These are phyloP conservation scores for Mortierella alpina DNA, from an alignment of 192 early-diverging fungal genomes.

Conservation along the genomic window DNA sequence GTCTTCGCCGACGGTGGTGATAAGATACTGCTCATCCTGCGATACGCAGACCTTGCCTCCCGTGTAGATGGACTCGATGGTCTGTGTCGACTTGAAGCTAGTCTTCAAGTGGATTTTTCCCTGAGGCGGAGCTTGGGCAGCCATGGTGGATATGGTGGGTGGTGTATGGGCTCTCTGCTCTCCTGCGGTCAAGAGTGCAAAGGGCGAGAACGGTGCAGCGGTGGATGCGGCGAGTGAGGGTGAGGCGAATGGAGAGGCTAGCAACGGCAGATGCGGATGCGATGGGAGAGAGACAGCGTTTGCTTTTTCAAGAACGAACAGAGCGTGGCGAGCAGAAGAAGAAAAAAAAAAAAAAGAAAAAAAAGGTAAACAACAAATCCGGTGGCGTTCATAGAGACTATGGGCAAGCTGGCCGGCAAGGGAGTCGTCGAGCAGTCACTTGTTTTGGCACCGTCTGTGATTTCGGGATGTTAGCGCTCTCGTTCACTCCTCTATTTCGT, in stretches of 20 bases:
- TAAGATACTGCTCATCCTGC: slow-evolving; percentile 73
- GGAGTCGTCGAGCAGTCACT: neutral
- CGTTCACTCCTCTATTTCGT: neutral
- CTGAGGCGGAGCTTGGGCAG: slow-evolving; percentile 52
- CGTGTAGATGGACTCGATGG: slow-evolving; percentile 91
- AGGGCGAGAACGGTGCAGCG: neutral
- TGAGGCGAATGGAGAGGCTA: neutral
- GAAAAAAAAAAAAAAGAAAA: slow-evolving; percentile 16
- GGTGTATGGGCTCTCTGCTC: slow-evolving; percentile 2
- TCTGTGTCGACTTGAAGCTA: slow-evolving; percentile 80
- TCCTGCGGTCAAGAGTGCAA: neutral
- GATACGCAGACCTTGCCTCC: slow-evolving; percentile 85
- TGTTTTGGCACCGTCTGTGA: too few species aligned
- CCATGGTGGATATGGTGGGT: slow-evolving; percentile 28
- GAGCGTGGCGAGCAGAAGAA: neutral
- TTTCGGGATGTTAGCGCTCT: neutral
- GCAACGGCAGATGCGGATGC: neutral
- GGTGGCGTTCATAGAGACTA: neutral
- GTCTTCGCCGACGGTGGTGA: slow-evolving; percentile 86
- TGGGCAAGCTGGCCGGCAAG: too few species aligned
- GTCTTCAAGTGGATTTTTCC: slow-evolving; percentile 56
- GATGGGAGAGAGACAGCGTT: too few species aligned
- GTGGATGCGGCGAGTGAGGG: neutral
- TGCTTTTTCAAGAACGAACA: too few species aligned
- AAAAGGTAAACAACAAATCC: neutral